These are phyloP conservation scores for Achaetomiella virescens DNA, from an alignment of 495 filamentous ascomycete genomes.

Conservation along the genomic window DNA sequence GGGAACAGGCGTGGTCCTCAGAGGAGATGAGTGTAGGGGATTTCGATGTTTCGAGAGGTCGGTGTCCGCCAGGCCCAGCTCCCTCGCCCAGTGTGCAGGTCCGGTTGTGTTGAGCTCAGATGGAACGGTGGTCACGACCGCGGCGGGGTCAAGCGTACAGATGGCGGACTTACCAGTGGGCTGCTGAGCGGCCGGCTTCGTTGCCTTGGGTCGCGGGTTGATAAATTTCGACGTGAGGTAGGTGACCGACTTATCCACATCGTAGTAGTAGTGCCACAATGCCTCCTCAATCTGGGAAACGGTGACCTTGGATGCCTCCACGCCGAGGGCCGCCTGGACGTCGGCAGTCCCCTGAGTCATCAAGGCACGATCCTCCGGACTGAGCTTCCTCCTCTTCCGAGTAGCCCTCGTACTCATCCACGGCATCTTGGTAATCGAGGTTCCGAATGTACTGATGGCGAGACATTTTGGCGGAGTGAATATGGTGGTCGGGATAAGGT, in stretches of 20 bases:
- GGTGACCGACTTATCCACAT: conserved; percentile 73
- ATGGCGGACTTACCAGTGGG: conserved; percentile 47
- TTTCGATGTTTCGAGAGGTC: not conserved
- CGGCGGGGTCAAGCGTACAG: conserved; percentile 13
- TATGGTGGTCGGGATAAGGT: not conserved
- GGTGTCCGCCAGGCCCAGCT: conserved; percentile 1
- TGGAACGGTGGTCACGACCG: not conserved
- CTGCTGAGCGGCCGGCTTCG: conserved; percentile 31
- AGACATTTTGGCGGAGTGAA: conserved; percentile 46
- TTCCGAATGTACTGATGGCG: conserved; percentile 56
- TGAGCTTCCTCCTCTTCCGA: conserved; percentile 47
- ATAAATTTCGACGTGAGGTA: conserved; percentile 64
- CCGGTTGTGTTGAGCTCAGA: not conserved
- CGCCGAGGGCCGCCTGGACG: conserved; percentile 50
- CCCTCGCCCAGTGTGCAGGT: conserved; percentile 9
- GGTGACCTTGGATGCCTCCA: conserved; percentile 47
- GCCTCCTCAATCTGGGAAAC: conserved; percentile 77
- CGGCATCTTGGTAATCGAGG: conserved; percentile 54
- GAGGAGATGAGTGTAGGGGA: not conserved
- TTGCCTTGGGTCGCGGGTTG: conserved; percentile 29
- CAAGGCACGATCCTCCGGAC: conserved; percentile 51
- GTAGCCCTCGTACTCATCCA: conserved; percentile 54
- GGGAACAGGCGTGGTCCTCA: not conserved
- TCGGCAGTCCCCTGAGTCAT: conserved; percentile 51
- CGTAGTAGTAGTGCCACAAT: conserved; percentile 94